phyloP scores from a whole-genome alignment of 306 rosid species.

The Sicyos baderoa region DNA sequence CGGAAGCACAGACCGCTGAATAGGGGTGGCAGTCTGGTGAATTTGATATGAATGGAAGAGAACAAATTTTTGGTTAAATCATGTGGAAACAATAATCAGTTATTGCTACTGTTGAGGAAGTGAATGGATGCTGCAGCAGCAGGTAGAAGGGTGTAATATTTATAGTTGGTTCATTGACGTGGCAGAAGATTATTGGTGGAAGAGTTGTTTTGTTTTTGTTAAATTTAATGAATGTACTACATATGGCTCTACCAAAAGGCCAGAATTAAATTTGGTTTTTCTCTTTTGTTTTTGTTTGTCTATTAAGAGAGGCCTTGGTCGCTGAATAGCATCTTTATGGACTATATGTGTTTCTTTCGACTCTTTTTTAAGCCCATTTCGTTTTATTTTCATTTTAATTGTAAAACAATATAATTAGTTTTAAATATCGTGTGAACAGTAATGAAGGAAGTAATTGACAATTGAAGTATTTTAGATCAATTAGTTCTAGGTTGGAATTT shows the following conservation, averaged over 20 bases:
- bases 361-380: too few species aligned
- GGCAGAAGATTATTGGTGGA: slow-evolving; percentile 4
- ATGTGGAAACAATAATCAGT: background rate
- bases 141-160: background rate
- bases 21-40: background rate
- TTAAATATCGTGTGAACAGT: too few species aligned
- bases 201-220: background rate
- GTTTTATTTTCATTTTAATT: too few species aligned
- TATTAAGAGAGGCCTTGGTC: background rate
- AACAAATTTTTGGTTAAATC: background rate
- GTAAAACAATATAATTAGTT: too few species aligned
- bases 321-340: background rate
- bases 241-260: background rate
- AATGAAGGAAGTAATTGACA: too few species aligned
- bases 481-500: too few species aligned
- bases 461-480: too few species aligned
- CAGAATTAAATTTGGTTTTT: background rate
- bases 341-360: background rate
- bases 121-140: background rate
- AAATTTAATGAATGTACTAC: background rate
- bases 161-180: background rate
- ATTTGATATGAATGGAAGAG: background rate
- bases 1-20: slow-evolving; percentile 34
- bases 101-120: background rate
- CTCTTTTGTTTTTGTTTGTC: background rate